Evolutionary conservation across 768 basidiomycete genomes (phyloP), one percentile per base, ranked within the genome.

Genomic region (Termitomyces sp.): DNA sequence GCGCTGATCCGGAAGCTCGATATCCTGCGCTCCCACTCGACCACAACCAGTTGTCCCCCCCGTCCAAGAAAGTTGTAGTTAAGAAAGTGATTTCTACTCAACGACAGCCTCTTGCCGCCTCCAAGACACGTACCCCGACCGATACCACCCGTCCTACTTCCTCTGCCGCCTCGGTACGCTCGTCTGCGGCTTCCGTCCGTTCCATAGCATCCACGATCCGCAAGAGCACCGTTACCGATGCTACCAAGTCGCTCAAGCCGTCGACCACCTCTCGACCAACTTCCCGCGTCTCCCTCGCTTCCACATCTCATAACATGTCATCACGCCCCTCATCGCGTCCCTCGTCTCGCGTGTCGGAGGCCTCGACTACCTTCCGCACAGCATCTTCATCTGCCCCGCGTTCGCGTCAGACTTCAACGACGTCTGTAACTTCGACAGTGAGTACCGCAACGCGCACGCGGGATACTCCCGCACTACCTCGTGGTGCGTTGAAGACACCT

Each of bases 361-460:
- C 49, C 11, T 63, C 59, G 1, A 60, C 57, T 47, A 72, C 77
- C 3, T 83, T 79, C 66, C 75, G 74, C 56, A 79, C 78, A 3
- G 76, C 79, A 6, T 48, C 75, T 40, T 60, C 62, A 2, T 55
- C 59, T 9, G 71, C 62, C 25, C 47, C 61, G 21, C 68, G 73
- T 1, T 68, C 70, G 16, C 64, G 73, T 19, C 65, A 64, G 23
- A 66, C 72, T 10, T 75, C 73, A 0, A 64, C 66, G 1, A 66
- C 71, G 5, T 72, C 72, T 7, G 66, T 67, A 2, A 45, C 62
- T 0, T 69, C 70, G 10, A 64, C 56, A 19, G 51, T 60, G 28
- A 61, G 60, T 39, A 51, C 61, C 11, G 54, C 57, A n/a, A 52
- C 54, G 3, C 50, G 40, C 5, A 11, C 54, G 39, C n/a, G 60